These are phyloP conservation scores for Cladosporium sp. DNA, from an alignment of 2,329 filamentous ascomycete species.

Conservation along the genomic window DNA sequence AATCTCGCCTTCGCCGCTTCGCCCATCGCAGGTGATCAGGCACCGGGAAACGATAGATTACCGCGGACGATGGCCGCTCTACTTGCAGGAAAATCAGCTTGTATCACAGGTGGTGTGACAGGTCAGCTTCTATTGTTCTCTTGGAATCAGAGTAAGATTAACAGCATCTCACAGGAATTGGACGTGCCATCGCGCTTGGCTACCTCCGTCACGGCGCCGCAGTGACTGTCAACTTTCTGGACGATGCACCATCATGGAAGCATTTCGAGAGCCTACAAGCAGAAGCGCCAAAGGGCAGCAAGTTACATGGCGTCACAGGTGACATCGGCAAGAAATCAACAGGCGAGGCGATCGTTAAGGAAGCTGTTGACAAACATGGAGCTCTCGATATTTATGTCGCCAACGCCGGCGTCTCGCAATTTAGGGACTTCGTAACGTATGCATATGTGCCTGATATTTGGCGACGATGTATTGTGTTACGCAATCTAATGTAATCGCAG, in stretches of 20 bases:
- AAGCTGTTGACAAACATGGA: constrained; percentile 63
- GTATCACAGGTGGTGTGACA: constrained; percentile 83
- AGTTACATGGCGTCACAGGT: constrained; percentile 63
- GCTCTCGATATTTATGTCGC: constrained; percentile 70
- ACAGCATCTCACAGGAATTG: constrained; percentile 63
- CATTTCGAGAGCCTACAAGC: constrained; percentile 46
- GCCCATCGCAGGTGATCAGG: not conserved
- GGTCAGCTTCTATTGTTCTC: not conserved
- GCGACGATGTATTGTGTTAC: not conserved
- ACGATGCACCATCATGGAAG: constrained; percentile 50
- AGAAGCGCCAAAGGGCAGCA: constrained; percentile 5
- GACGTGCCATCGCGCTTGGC: constrained; percentile 78
- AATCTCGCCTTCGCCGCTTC: not conserved
- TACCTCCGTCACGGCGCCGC: constrained; percentile 74
- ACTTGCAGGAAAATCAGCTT: constrained; percentile 73
- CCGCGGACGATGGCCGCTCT: constrained; percentile 44
- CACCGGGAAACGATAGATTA: not conserved
- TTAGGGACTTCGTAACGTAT: constrained; percentile 79
- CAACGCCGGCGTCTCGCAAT: constrained; percentile 87
- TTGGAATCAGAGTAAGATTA: not conserved
- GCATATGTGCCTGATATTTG: constrained; percentile 2
- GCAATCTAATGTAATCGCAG: not conserved
- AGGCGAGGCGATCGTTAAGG: constrained; percentile 65
- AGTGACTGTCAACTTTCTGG: constrained; percentile 80
- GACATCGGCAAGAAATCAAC: constrained; percentile 77